Evolutionary conservation across 768 basidiomycete genomes (phyloP).

Genomic region (Kwoniella newhampshirensis): DNA sequence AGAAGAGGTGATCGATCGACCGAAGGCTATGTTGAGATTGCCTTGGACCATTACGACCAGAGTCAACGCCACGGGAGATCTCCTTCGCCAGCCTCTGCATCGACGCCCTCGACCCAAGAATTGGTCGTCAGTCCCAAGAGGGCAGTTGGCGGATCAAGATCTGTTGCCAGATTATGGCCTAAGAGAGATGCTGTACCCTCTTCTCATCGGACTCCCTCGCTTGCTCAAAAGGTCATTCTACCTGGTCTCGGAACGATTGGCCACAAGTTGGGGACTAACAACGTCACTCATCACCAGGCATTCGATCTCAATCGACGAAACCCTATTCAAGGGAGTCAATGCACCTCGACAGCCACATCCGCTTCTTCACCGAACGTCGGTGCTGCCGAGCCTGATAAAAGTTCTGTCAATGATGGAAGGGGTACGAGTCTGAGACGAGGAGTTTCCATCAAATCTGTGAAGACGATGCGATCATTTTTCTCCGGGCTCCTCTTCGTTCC

Average conservation of each 20-base stretch:
- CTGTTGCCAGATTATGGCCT: constrained; percentile 24
- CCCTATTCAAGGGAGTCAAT: too few species aligned
- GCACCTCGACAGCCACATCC: not conserved
- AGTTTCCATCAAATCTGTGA: constrained; percentile 38
- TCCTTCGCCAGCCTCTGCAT: not conserved
- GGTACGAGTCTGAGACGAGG: constrained; percentile 22
- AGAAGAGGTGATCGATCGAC: not conserved
- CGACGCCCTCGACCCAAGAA: constrained; percentile 4
- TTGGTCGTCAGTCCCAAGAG: not conserved
- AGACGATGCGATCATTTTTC: constrained; percentile 41
- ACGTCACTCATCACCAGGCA: too few species aligned
- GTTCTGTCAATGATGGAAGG: too few species aligned
- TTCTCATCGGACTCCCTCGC: not conserved
- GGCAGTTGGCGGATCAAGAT: constrained; percentile 7
- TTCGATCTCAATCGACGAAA: too few species aligned
- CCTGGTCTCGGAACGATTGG: too few species aligned
- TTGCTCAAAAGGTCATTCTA: too few species aligned
- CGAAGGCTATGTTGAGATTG: constrained; percentile 15
- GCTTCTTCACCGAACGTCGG: not conserved
- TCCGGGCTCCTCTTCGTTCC: constrained; percentile 25
- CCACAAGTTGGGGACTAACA: too few species aligned
- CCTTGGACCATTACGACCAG: constrained; percentile 3
- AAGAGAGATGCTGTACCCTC: constrained; percentile 16
- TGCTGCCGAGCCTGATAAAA: not conserved
- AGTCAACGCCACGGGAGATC: not conserved